phyloP scores from a whole-genome alignment of 331 rosid species.

The Spiraea crenata region DNA sequence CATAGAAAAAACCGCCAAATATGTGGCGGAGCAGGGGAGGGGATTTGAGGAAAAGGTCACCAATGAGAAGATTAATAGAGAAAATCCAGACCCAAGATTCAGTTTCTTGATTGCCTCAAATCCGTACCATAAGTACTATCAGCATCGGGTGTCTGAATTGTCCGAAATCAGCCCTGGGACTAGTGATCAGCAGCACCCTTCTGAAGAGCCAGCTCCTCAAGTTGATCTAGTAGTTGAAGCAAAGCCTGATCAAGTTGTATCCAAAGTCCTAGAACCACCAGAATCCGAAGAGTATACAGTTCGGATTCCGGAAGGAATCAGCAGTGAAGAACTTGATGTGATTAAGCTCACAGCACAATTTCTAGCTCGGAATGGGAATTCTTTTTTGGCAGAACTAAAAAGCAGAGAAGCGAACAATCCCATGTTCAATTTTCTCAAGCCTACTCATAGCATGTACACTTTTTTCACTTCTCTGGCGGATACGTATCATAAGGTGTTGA shows the following conservation, averaged over 20 bases:
- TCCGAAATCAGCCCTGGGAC: slow-evolving; percentile 54
- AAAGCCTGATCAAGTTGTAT: slow-evolving; percentile 62
- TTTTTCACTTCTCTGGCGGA: slow-evolving; percentile 90
- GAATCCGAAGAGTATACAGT: slow-evolving; percentile 92
- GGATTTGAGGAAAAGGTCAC: slow-evolving; percentile 83
- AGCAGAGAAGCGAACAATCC: slow-evolving; percentile 82
- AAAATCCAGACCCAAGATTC: slow-evolving; percentile 59
- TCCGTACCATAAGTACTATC: slow-evolving; percentile 89
- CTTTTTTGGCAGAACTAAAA: slow-evolving; percentile 78
- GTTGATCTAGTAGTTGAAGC: slow-evolving; percentile 44
- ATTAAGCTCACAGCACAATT: slow-evolving; percentile 92
- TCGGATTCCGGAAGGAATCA: slow-evolving; percentile 87
- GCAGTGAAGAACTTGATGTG: slow-evolving; percentile 85
- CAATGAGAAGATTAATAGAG: slow-evolving; percentile 45
- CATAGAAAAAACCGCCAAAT: slow-evolving; percentile 81
- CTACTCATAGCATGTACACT: slow-evolving; percentile 88
- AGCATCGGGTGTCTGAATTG: slow-evolving; percentile 74
- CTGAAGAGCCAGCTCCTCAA: slow-evolving; percentile 36
- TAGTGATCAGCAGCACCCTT: slow-evolving; percentile 31
- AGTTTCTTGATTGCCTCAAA: slow-evolving; percentile 62
- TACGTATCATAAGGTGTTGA: slow-evolving; percentile 84
- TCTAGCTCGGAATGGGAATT: slow-evolving; percentile 91
- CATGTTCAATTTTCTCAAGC: slow-evolving; percentile 87
- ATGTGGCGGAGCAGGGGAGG: slow-evolving; percentile 81
- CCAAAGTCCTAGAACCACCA: slow-evolving; percentile 74